Base-by-base conservation (phyloP, 768 basidiomycete species). In the Leccinum imitatum region DNA sequence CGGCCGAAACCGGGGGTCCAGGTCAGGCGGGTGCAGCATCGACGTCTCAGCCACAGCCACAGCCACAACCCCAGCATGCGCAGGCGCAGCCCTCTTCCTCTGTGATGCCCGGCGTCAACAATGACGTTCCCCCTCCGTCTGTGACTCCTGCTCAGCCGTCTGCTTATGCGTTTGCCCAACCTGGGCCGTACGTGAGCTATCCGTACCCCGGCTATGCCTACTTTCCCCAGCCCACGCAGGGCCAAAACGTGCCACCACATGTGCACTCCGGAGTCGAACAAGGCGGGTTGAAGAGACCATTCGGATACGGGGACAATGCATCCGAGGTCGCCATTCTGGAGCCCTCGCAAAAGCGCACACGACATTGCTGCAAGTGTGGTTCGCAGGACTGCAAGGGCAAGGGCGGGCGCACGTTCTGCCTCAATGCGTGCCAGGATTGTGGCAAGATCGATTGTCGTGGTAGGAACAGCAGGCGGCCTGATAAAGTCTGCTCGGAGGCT, bases 341-440 rank as follows among this genome's bases (percentile, higher is more conserved):
- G 59, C 73, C 75, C 3, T 74, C 78, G 4, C 73, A 73, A 64
- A 89, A 89, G 69, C 81, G 91, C 3, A 84, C 84, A 48, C 86
- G 90, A 44, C 91, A 91, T 67, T 93, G 90, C 66, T 87, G 86
- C 71, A 93, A 93, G 75, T 92, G 90, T 58, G 90, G 90, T 15
- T 86, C 84, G 41, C 84, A 87, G 72, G 84, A 89, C 23, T 93
- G 90, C 71, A 92, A 91, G 69, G 90, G 90, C 53, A 92, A 91
- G 65, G 90, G 90, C 3, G 90, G 90, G 4, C 78, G 89, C 41
- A 77, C 77, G 48, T 91, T 90, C 69, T 93, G 90, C 69, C 77
- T 76, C 65, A 91, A 86, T 70, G 77, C 84, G 46, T 92, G 90
- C 63, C 87, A 90, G 75, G 90, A 93, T 72, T 93, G 91, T 69